Evolutionary conservation across 2,329 filamentous ascomycete genomes (phyloP).

Genomic region (Trichoderma endophyticum): DNA sequence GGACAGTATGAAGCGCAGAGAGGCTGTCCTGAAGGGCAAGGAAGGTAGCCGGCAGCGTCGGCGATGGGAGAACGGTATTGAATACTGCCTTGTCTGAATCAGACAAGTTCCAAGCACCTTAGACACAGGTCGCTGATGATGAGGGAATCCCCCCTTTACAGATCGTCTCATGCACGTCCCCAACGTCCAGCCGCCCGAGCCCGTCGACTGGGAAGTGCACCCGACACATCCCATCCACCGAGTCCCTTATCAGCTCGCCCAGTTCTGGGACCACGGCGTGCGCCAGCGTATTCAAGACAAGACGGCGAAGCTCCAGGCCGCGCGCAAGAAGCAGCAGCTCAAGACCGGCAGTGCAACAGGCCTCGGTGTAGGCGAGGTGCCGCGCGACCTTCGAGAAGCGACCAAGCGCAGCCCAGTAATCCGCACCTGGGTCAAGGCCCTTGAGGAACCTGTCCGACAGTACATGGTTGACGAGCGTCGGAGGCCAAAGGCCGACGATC

Average conservation of each 20-base stretch:
- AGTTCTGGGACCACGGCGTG: constrained; percentile 68
- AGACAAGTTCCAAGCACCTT: neutral
- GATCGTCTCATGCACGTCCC: constrained; percentile 86
- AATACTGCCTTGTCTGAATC: neutral
- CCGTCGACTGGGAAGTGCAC: constrained; percentile 76
- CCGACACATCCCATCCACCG: constrained; percentile 75
- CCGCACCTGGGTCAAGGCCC: constrained; percentile 72
- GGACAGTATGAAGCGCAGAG: constrained; percentile 61
- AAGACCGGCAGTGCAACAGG: constrained; percentile 40
- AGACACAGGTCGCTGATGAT: constrained; percentile 4
- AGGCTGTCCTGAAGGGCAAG: constrained; percentile 80
- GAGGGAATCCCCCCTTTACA: constrained; percentile 34
- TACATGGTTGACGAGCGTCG: constrained; percentile 60
- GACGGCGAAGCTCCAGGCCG: constrained; percentile 38
- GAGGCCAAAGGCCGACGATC: constrained; percentile 4
- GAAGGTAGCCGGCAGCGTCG: constrained; percentile 83
- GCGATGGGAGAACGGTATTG: constrained; percentile 88
- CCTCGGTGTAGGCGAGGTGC: constrained; percentile 57
- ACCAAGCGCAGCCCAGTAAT: constrained; percentile 79
- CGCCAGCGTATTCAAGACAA: constrained; percentile 51
- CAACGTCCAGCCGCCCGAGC: constrained; percentile 75
- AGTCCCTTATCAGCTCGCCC: constrained; percentile 86
- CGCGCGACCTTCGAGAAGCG: constrained; percentile 74
- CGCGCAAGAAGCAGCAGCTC: constrained; percentile 47
- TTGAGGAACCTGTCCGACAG: constrained; percentile 78